Base-by-base conservation (phyloP, 495 filamentous ascomycete genomes). In the Aspergillus heteromorphus region DNA sequence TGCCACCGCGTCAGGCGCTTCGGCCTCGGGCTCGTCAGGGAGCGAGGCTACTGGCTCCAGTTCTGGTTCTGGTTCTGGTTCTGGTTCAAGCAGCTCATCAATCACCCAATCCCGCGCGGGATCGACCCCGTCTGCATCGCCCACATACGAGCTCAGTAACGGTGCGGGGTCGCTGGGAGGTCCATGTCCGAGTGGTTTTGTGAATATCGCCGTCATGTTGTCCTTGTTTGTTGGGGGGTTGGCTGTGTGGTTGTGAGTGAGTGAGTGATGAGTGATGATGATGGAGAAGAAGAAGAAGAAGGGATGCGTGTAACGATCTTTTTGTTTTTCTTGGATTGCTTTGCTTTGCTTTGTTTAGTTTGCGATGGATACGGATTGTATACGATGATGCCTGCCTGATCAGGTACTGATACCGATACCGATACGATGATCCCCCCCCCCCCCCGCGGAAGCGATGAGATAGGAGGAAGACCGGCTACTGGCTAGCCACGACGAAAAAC, bases 191-290 rank as follows among this genome's bases (percentile, higher is more conserved):
- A 42, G 27, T 19, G 11, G 43, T 13, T 13, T 27, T 14, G 25
- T 47, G 14, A 23, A 47, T 23, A 14, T 48, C 18, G 40, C 45
- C 9, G 8, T 51, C 49, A 17, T 51, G 16, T 38, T 55, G 7
- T 49, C 45, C 45, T 27, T 47, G 3, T 14, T 55, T 5, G 47
- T 59, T 18, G 57, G 51, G 2, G 49, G 49, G 14, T 41, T 59
- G 51, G 51, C 51, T 1, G 36, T 54, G 40, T 59, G 57, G 57
- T 31, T 59, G 47, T 55, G 47, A 51, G n/a, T 40, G 20, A 14
- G 14, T 48, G 45, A 6, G 17, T 20, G 16, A 40, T 10, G 11
- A 14, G 40, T 41, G n/a, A 17, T n/a, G 40, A 8, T 17, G n/a
- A n/a, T n/a, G n/a, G n/a, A n/a, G n/a, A n/a, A n/a, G n/a, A n/a